A percentile compares a stretch with the other conserved stretches of the same genome.
Conservation (phyloP, 495 filamentous ascomycete genomes). For the Immersiella caudata region DNA sequence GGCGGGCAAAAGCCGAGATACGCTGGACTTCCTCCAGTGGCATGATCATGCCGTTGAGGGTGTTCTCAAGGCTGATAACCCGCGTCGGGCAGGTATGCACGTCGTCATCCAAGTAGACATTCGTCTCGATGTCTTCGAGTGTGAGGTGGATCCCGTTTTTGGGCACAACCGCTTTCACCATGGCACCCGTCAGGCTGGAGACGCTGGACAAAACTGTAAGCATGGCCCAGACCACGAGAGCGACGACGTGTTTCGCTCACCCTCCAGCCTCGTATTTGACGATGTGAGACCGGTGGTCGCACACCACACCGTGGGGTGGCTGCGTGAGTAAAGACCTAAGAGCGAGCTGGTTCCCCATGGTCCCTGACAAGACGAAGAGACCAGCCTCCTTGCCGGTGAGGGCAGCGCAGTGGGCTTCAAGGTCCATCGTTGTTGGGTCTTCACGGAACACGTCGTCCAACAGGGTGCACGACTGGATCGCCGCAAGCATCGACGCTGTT, state of each 20-base stretch:
- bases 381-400: conserved; percentile 73
- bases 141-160: conserved; percentile 73
- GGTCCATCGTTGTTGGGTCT: conserved; percentile 74
- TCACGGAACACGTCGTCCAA: conserved; percentile 85
- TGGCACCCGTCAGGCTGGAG: conserved; percentile 61
- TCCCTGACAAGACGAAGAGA: conserved; percentile 82
- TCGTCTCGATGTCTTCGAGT: conserved; percentile 67
- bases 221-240: not conserved
- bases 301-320: conserved; percentile 72
- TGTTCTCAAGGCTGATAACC: conserved; percentile 85
- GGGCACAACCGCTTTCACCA: conserved; percentile 60
- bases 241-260: conserved; percentile 24
- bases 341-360: conserved; percentile 85
- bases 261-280: conserved; percentile 75
- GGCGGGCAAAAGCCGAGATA: conserved; percentile 71
- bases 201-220: conserved; percentile 39
- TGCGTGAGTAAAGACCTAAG: conserved; percentile 67
- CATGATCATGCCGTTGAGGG: conserved; percentile 75
- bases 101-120: conserved; percentile 49
- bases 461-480: conserved; percentile 60
- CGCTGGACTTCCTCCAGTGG: conserved; percentile 68
- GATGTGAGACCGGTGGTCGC: conserved; percentile 69
- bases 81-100: conserved; percentile 71
- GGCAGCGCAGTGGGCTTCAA: conserved; percentile 70
- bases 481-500: conserved; percentile 75